Evolutionary conservation across 805 yeast genomes (phyloP), one percentile per base, ranked within the genome.

Genomic region (Saturnispora dispora): DNA sequence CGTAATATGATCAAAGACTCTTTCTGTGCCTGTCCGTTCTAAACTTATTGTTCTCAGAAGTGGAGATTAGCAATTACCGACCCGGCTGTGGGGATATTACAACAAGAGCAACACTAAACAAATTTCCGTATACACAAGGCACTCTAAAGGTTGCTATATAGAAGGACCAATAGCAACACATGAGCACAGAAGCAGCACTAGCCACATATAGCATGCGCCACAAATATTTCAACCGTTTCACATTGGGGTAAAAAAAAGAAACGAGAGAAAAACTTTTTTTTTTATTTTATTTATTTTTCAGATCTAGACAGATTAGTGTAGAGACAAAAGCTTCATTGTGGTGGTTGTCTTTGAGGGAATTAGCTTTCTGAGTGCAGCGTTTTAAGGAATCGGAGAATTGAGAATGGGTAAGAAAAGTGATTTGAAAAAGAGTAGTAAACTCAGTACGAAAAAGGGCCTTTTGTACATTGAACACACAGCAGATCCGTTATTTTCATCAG

Each of bases 401-500:
- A 43, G 17, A 10, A 48, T 48, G 51, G 51, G 37, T 27, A 55
- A 55, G 23, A 48, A 54, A 27, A 47, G 33, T 25, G 51, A 42
- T 6, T 30, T 53, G 25, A 45, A 52, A 1, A 52, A 56, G 23
- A 54, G 50, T 18, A 54, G 55, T 32, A 53, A 42, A 32, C 36
- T 22, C 20, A 45, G 40, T 45, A 25, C 13, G 42, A 48, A 35
- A 47, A 51, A 20, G 40, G 78, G 80, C 0, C 70, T 77, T 6
- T 52, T 76, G 10, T 80, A 78, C 45, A 57, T 78, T 35, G 65
- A 68, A 35, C 76, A 70, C 54, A 65, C 70, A 0, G 49, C 57
- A 8, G 87, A 83, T 45, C 88, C 90, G 2, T 64, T 90, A n/a
- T 89, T 90, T 63, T 69, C 90, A 1, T 61, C 82, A 17, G 85